Evolutionary conservation across 345 rosid species (phyloP), one percentile per base, ranked within the genome.

Genomic region (Eucalyptus urophylla): DNA sequence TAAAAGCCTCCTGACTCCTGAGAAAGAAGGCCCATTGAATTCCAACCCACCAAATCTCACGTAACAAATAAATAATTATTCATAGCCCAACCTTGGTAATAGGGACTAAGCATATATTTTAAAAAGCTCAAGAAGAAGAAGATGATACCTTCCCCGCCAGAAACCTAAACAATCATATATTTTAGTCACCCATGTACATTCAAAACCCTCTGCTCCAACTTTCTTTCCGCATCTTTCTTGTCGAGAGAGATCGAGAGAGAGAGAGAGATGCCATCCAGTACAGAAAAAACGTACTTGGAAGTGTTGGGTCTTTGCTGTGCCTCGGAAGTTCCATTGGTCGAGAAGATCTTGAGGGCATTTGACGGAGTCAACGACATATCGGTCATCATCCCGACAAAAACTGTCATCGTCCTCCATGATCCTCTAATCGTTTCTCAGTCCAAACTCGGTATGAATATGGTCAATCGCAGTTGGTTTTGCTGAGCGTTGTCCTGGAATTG

Each of bases 241-340:
- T 24, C 27, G 27, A 72, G 47, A 72, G 83, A 19, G 83, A 56
- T 19, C 2, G 19, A 29, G 80, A 16, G 87, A 15, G 87, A 16
- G 87, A 86, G 87, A 49, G 60, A 16, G 31, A 86, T 86, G 87
- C 31, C 87, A 50, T 53, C 87, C 24, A 13, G 87, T 24, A n/a
- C 51, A 50, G 94, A 93, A 56, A 97, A 94, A 85, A 96, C 95
- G 89, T 96, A 97, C 92, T 94, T 95, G 43, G 99, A 96, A 72
- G 97, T 96, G 54, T 65, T 95, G 60, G 99, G 97, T 7, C 89
- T 97, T 3, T 97, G 99, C 87, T 96, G 99, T 86, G 91, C 99
- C 8, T 95, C 99, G 2, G 98, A 97, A 89, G 95, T 95, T 90
- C 93, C 98, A 25, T 37, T 96, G 87, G 89, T 97, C 4, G 98